These are phyloP conservation scores for Fusarium sp. DNA, from an alignment of 2,329 filamentous ascomycete genomes.

Conservation along the genomic window DNA sequence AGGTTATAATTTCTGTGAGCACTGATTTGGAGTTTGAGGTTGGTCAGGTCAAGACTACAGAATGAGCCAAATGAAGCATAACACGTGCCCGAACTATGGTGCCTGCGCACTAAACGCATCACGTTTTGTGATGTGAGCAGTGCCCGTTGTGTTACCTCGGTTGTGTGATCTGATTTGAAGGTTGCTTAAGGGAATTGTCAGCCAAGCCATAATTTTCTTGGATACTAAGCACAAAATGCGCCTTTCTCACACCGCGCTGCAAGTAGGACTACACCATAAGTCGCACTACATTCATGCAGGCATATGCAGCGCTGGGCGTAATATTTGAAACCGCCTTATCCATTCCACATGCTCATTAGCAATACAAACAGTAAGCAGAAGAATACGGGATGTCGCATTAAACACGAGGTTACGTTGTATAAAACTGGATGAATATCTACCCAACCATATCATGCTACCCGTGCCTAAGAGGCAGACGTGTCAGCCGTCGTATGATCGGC, in stretches of 20 bases:
- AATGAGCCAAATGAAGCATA: too few species aligned
- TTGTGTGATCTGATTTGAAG: too few species aligned
- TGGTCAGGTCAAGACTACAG: too few species aligned
- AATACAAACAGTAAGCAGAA: neutral
- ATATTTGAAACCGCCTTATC: neutral
- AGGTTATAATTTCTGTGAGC: constrained; percentile 9
- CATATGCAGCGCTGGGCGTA: neutral
- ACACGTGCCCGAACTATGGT: too few species aligned
- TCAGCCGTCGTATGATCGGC: constrained; percentile 25
- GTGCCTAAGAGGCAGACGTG: neutral
- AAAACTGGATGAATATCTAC: neutral
- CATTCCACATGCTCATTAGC: neutral
- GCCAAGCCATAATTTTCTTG: neutral
- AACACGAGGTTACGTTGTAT: constrained; percentile 20
- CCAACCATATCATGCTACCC: constrained; percentile 16
- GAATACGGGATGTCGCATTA: constrained; percentile 24
- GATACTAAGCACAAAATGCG: neutral
- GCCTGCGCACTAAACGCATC: too few species aligned
- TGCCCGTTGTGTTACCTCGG: too few species aligned
- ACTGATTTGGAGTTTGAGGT: neutral
- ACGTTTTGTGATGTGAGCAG: too few species aligned
- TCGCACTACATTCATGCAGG: neutral
- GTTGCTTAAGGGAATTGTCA: too few species aligned
- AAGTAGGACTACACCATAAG: neutral
- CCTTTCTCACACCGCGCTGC: neutral